Conservation (phyloP, 495 filamentous ascomycete species). For the Patellaria atrata region DNA sequence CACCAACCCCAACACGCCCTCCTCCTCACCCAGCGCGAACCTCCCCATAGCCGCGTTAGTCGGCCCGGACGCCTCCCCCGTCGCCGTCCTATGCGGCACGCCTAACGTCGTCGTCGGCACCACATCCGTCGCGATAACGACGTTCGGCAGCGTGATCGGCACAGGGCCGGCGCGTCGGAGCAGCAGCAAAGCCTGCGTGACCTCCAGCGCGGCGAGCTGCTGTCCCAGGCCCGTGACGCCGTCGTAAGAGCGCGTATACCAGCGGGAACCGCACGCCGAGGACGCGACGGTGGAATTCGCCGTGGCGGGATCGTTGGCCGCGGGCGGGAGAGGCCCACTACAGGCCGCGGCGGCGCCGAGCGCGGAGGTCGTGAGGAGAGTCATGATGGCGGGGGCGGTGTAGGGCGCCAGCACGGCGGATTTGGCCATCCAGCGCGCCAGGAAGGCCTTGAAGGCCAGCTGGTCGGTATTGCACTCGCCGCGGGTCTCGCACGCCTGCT, state of each 20-base stretch:
- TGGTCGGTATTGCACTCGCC: conserved; percentile 29
- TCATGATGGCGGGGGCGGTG: conserved; percentile 21
- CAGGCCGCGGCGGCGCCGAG: conserved; percentile 29
- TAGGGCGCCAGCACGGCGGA: conserved; percentile 28
- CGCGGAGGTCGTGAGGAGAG: conserved; percentile 24
- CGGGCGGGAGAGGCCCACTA: too few relatives aligned
- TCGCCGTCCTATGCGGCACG: too few relatives aligned
- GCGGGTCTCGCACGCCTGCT: conserved; percentile 27
- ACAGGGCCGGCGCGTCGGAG: too few relatives aligned
- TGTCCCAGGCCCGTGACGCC: conserved; percentile 39
- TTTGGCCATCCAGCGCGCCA: conserved; percentile 31
- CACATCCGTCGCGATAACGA: too few relatives aligned
- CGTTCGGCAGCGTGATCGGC: too few relatives aligned
- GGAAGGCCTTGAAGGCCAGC: conserved; percentile 33
- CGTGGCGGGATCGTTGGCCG: conserved; percentile 15
- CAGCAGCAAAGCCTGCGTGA: conserved; percentile 42
- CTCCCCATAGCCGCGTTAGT: too few relatives aligned
- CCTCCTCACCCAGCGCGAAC: too few relatives aligned
- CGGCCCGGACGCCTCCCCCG: too few relatives aligned
- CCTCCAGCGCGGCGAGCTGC: conserved; percentile 56
- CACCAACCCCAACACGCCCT: too few relatives aligned
- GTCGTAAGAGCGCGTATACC: conserved; percentile 30
- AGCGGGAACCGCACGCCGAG: conserved; percentile 27
- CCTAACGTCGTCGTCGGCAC: too few relatives aligned
- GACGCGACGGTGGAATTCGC: too few relatives aligned